These are phyloP conservation scores for Chaetoceros muelleri DNA, from an alignment of 108 stramenopile species.

Conservation along the genomic window DNA sequence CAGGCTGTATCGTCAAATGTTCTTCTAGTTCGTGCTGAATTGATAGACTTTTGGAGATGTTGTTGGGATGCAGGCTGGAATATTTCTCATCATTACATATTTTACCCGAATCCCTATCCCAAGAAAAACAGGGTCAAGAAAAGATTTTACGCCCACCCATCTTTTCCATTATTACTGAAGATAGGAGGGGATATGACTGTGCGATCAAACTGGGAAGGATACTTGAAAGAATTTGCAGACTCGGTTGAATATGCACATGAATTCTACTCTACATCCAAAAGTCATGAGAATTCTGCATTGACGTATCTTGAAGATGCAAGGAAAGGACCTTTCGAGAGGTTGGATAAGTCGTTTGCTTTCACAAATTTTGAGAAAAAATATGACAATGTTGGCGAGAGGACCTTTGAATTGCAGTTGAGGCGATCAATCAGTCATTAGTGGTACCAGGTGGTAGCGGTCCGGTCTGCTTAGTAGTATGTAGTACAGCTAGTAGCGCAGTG, in stretches of 20 bases:
- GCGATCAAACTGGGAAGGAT: constrained; percentile 73
- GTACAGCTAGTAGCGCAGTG: too few relatives aligned
- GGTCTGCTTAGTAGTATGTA: too few relatives aligned
- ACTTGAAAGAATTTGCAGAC: constrained; percentile 56
- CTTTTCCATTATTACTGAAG: constrained; percentile 65
- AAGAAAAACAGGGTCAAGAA: constrained; percentile 51
- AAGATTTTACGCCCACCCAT: constrained; percentile 83
- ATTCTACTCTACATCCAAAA: neutral
- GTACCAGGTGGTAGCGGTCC: too few relatives aligned
- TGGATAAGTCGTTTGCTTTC: constrained; percentile 9
- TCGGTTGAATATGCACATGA: constrained; percentile 17
- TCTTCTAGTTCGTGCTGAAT: constrained; percentile 76
- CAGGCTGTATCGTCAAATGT: constrained; percentile 11
- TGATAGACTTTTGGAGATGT: constrained; percentile 77
- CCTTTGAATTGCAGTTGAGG: constrained; percentile 18
- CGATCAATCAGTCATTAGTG: too few relatives aligned
- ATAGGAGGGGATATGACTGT: constrained; percentile 25
- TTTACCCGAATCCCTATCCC: constrained; percentile 94
- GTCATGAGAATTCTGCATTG: constrained; percentile 5
- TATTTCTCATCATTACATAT: constrained; percentile 52
- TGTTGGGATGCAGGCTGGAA: constrained; percentile 14
- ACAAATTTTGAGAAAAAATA: constrained; percentile 43
- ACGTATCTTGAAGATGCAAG: constrained; percentile 15
- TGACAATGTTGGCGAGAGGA: constrained; percentile 17
- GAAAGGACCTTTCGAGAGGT: constrained; percentile 4